These are phyloP conservation scores for Gossypium thurberi DNA, from an alignment of 345 rosid genomes.

Conservation along the genomic window DNA sequence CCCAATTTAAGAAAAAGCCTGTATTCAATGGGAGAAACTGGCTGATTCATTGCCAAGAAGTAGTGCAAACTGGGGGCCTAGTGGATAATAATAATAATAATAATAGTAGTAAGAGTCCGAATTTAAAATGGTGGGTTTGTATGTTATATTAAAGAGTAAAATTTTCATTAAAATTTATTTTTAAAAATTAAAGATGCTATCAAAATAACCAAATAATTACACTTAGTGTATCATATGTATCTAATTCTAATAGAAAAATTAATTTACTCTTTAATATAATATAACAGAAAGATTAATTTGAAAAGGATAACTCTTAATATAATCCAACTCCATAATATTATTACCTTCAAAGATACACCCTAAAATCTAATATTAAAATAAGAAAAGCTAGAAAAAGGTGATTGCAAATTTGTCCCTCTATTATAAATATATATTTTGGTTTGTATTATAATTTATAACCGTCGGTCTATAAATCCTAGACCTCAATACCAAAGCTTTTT, in stretches of 20 bases:
- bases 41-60: constrained; percentile 69
- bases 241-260: no score
- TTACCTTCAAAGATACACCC: no score
- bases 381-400: no score
- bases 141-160: no score
- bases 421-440: not conserved
- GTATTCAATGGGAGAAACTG: constrained; percentile 68
- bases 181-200: no score
- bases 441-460: not conserved
- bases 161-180: no score
- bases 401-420: not conserved
- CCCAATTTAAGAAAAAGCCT: constrained; percentile 36
- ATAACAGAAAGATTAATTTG: no score
- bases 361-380: no score
- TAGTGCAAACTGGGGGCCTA: constrained; percentile 38
- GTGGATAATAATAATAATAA: constrained; percentile 26
- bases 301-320: no score
- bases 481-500: not conserved
- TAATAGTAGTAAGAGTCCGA: constrained; percentile 27
- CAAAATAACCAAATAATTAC: fast-evolving
- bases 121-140: constrained; percentile 35
- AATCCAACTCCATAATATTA: no score
- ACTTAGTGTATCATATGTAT: fast-evolving
- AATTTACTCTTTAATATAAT: no score
- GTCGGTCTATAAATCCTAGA: not conserved